Evolutionary conservation across 352 stramenopile genomes (phyloP).

Genomic region (Phytopythium boreale): DNA sequence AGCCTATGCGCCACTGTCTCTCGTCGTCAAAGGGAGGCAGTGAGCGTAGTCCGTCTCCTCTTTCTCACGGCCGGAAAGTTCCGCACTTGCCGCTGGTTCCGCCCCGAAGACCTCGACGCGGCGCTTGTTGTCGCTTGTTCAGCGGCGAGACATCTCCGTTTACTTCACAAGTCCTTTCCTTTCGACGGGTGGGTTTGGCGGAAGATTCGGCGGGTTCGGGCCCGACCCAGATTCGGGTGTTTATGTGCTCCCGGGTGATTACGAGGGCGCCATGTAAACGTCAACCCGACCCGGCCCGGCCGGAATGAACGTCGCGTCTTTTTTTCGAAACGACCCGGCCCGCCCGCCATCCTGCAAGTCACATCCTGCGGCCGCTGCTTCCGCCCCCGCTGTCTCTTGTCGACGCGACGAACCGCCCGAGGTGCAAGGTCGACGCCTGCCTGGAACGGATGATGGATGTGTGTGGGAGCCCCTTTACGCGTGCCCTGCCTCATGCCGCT

Average conservation of each 20-base stretch:
- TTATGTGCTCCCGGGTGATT: neutral
- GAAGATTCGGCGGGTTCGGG: too few species aligned
- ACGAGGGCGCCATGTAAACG: too few species aligned
- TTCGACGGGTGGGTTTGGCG: too few species aligned
- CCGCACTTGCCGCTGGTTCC: neutral
- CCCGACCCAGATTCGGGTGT: neutral
- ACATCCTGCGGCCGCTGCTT: neutral
- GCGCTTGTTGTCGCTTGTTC: too few species aligned
- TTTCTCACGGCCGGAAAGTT: neutral
- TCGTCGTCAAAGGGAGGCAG: neutral
- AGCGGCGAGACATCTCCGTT: neutral
- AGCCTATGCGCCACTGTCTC: constrained; percentile 1
- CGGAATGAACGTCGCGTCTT: neutral
- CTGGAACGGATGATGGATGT: neutral
- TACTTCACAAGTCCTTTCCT: too few species aligned
- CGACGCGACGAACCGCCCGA: neutral
- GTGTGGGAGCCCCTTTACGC: neutral
- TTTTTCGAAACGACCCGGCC: neutral
- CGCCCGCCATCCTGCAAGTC: neutral
- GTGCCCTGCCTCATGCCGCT: neutral
- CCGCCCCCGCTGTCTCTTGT: neutral
- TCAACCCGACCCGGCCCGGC: too few species aligned
- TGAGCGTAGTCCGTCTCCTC: too few species aligned
- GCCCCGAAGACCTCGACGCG: neutral
- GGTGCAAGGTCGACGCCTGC: neutral